Percentiles rank a stretch among this genome's conserved stretches.
Conservation (phyloP, 148 eudicot genomes). For the Fallopia convolvulus region DNA sequence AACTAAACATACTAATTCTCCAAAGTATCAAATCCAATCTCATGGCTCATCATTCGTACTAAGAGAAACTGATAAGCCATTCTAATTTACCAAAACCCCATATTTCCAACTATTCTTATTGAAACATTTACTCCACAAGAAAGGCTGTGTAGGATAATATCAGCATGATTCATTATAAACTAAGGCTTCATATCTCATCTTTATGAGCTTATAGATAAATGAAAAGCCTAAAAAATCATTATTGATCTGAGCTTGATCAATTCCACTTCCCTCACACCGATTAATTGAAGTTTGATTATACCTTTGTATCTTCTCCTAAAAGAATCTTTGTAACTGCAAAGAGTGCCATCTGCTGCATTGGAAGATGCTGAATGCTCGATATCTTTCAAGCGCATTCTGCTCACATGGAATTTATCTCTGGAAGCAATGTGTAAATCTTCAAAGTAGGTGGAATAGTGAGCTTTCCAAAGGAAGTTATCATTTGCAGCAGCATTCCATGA, state of each 20-base stretch:
- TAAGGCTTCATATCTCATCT: background rate
- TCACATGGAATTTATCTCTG: conserved; percentile 12
- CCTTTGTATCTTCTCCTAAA: conserved; percentile 53
- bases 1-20: background rate
- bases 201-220: background rate
- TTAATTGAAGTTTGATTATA: conserved; percentile 16
- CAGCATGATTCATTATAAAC: background rate
- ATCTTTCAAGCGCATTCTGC: conserved; percentile 13
- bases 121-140: background rate
- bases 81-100: background rate
- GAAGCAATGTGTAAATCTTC: conserved; percentile 17
- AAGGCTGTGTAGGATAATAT: background rate
- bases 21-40: background rate
- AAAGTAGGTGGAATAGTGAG: conserved; percentile 38
- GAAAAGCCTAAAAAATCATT: background rate
- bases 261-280: background rate
- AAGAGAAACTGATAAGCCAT: background rate
- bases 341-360: conserved; percentile 14
- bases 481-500: conserved; percentile 69
- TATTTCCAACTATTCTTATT: background rate
- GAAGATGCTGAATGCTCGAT: conserved; percentile 13
- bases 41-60: background rate
- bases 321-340: conserved; percentile 39
- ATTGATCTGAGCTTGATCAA: background rate
- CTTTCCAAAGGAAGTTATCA: conserved; percentile 63